phyloP scores from a whole-genome alignment of 441 rosid species.

The Omphalea diandra region DNA sequence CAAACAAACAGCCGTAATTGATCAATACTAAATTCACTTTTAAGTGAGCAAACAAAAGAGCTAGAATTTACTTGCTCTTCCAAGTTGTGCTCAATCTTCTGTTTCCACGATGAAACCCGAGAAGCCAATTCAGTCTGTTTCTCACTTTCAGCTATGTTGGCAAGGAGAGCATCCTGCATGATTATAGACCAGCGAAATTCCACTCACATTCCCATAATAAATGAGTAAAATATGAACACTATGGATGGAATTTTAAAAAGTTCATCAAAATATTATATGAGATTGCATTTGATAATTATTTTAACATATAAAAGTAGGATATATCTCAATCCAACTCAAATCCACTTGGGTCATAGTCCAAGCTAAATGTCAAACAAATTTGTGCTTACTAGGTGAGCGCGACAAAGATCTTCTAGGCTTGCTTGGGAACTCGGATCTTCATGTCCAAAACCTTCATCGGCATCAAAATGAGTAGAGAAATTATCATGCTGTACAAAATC shows the following conservation, averaged over 20 bases:
- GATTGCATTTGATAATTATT: background rate
- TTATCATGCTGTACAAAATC: conserved; percentile 39
- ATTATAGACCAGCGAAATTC: conserved; percentile 12
- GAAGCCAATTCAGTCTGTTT: conserved; percentile 88
- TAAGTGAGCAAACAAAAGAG: background rate
- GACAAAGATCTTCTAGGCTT: conserved; percentile 92
- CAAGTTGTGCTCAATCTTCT: conserved; percentile 82
- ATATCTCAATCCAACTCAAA: background rate
- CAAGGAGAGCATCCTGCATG: conserved; percentile 85
- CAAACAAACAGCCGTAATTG: background rate
- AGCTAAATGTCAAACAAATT: conserved; percentile 11
- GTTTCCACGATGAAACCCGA: conserved; percentile 92
- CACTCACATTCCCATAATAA: background rate
- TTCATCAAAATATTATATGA: background rate
- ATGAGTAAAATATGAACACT: background rate
- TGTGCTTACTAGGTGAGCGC: conserved; percentile 77
- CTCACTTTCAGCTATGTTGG: conserved; percentile 86
- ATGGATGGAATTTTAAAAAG: background rate
- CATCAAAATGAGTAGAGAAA: conserved; percentile 32
- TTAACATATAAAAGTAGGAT: background rate
- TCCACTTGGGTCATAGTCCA: background rate
- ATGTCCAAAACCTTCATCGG: conserved; percentile 40
- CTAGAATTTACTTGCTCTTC: conserved; percentile 70
- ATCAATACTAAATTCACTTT: background rate
- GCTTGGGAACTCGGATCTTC: conserved; percentile 49